Evolutionary conservation across 805 yeast species (phyloP), one percentile per base, ranked within the genome.

Genomic region (Saccharomycopsis schoenii): DNA sequence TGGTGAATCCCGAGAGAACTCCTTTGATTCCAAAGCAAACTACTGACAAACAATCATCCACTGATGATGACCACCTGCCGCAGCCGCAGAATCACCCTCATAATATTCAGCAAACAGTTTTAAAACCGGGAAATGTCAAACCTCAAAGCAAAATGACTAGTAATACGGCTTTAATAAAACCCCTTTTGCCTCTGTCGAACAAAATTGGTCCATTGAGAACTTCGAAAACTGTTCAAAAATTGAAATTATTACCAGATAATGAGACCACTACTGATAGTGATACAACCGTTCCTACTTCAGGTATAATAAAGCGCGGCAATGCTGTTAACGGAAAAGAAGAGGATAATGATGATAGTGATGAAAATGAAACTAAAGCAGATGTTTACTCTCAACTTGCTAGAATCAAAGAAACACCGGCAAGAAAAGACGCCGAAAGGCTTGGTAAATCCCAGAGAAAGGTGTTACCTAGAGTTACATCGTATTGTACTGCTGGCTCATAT

Each of bases 401-500:
- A 63, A 92, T 92, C 65, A 89, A 86, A 40, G 97, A 93, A 66
- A 80, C 87, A 21, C 86, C 94, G 0, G 97, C 97, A 0, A 78
- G 97, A 66, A 86, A 84, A 65, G 98, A 93, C 76, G 98, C 99
- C 0, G 97, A 92, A 70, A 83, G 92, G 58, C 76, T 94, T 61
- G 96, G 97, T 2, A 94, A 92, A 71, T 73, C 74, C 41, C 78
- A 77, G 64, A 76, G 98, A 63, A 87, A 87, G 40, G 74, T 90
- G 64, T 78, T 94, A 60, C 98, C 99, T 2, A 77, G 99, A 64
- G 97, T 92, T 1, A 93, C 98, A 0, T 96, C 97, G 2, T 94
- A 91, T 70, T 93, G 98, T 73, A 93, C 98, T 0, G 91, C 97
- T 34, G 92, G 97, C 37, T 84, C 94, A 25, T 94, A 92, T 69